Conservation (phyloP, 164 flowering plant species). For the Akebia trifoliata region DNA sequence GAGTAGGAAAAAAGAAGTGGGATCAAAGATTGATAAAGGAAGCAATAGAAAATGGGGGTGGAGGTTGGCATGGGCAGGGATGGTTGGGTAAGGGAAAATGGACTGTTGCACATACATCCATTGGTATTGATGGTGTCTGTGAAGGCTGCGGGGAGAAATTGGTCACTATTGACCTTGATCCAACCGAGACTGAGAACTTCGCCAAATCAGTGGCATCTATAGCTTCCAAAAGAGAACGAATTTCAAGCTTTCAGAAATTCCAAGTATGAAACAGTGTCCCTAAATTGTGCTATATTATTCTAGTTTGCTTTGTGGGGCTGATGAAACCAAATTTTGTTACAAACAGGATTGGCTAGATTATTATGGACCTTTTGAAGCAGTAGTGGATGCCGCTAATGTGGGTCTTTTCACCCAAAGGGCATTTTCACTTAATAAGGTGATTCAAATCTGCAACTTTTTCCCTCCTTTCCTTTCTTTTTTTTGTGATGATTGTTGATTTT, state of each 20-base stretch:
- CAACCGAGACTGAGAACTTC: conserved; percentile 69
- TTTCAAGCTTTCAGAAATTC: conserved; percentile 71
- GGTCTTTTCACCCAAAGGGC: conserved; percentile 59
- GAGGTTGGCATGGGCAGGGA: conserved; percentile 96
- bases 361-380: conserved; percentile 88
- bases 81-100: conserved; percentile 87
- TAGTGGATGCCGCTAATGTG: conserved; percentile 87
- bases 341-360: conserved; percentile 86
- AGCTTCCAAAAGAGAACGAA: conserved; percentile 57
- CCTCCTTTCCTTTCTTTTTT: not conserved
- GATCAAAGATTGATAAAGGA: conserved; percentile 32
- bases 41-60: conserved; percentile 67
- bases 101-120: conserved; percentile 35
- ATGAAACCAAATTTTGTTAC: conserved; percentile 9
- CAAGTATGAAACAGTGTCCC: conserved; percentile 44
- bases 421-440: conserved; percentile 60
- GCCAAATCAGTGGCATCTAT: conserved; percentile 75
- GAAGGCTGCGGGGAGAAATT: conserved; percentile 64
- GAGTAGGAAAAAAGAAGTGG: conserved; percentile 67
- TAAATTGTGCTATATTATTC: conserved; percentile 8
- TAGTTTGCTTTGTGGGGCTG: conserved; percentile 5
- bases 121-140: conserved; percentile 68
- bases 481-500: conserved; percentile 6
- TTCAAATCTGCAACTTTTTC: too few relatives aligned
- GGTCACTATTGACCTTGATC: conserved; percentile 73